Percentiles rank a stretch among this genome's conserved stretches.
Conservation (phyloP, 2,329 filamentous ascomycete species). For the Zymoseptoria passerinii region DNA sequence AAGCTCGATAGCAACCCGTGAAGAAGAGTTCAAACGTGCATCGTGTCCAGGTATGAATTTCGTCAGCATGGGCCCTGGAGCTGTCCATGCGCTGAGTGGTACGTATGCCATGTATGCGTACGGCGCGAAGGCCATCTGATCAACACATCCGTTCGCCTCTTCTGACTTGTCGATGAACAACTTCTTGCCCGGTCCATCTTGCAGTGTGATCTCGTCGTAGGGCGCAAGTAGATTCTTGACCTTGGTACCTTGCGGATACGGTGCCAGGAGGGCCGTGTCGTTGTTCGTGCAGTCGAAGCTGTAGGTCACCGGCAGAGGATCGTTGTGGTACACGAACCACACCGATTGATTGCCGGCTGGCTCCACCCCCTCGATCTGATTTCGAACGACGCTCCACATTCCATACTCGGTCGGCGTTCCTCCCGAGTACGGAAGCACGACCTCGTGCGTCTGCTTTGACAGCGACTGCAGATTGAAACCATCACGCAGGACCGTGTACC, state of each 20-base stretch:
- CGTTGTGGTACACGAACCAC: constrained; percentile 43
- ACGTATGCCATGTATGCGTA: constrained; percentile 53
- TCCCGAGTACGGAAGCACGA: constrained; percentile 42
- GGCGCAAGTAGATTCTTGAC: constrained; percentile 55
- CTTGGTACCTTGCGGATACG: constrained; percentile 43
- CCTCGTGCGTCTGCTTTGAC: constrained; percentile 45
- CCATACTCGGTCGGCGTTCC: constrained; percentile 45
- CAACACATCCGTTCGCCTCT: constrained; percentile 46
- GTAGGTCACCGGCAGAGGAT: constrained; percentile 40
- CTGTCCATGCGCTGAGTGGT: constrained; percentile 39
- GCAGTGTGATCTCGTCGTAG: constrained; percentile 46
- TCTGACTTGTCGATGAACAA: constrained; percentile 36
- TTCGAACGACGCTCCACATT: constrained; percentile 51
- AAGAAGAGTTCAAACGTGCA: constrained; percentile 40
- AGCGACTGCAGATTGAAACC: constrained; percentile 47
- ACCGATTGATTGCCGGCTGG: constrained; percentile 31
- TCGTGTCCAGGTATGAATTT: constrained; percentile 53
- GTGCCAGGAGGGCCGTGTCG: constrained; percentile 39
- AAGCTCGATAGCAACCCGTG: constrained; percentile 42
- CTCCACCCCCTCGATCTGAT: constrained; percentile 27
- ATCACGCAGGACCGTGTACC: constrained; percentile 49
- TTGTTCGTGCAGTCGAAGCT: constrained; percentile 45
- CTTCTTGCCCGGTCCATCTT: constrained; percentile 19
- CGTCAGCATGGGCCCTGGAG: constrained; percentile 49
- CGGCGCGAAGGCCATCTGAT: constrained; percentile 40